Base-by-base conservation (phyloP, 257 asterid genomes). In the Gentiana straminea region DNA sequence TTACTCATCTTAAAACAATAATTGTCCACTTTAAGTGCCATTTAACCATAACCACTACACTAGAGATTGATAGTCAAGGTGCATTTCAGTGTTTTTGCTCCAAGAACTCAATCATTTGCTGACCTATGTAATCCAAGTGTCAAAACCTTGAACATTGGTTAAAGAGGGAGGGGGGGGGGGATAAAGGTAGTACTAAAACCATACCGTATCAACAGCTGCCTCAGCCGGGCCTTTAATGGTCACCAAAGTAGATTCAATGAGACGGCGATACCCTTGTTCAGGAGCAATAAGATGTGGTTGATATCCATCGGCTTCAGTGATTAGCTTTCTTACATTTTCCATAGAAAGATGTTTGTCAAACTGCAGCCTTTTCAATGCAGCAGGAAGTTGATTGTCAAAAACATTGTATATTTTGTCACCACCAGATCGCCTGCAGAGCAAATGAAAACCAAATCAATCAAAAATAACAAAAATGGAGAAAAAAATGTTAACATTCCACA, bases 261-360 rank as follows among this genome's bases (percentile, higher is more conserved):
- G 97, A 57, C 94, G 95, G 34, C 97, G 95, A 67, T 92, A 92
- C 64, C 99, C 99, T 69, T 92, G 97, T 67, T 92, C 99, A 12
- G 99, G 99, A 35, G 99, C 99, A 72, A 92, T 92, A 58, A 92
- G 82, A 80, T 92, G 99, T 52, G 99, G 99, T 74, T 92, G 99
- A 72, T 88, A 92, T 48, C 97, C 97, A 81, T 92, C 99, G 71
- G 97, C 99, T 76, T 88, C 95, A 37, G 97, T 88, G 49, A 92
- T 92, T 62, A 88, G 77, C 71, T 92, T 92, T 65, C 97, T 85
- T 49, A 88, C 98, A 69, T 91, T 91, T 52, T 91, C 98, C 95
- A 88, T 87, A n/a, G 98, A 87, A 67, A 87, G 98, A 59, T 88
- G 96, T 73, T 88, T 91, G 74, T 91, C 97, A 71, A 91, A 91